Base-by-base conservation (phyloP, 2,329 filamentous ascomycete species). In the Diplodia seriata region DNA sequence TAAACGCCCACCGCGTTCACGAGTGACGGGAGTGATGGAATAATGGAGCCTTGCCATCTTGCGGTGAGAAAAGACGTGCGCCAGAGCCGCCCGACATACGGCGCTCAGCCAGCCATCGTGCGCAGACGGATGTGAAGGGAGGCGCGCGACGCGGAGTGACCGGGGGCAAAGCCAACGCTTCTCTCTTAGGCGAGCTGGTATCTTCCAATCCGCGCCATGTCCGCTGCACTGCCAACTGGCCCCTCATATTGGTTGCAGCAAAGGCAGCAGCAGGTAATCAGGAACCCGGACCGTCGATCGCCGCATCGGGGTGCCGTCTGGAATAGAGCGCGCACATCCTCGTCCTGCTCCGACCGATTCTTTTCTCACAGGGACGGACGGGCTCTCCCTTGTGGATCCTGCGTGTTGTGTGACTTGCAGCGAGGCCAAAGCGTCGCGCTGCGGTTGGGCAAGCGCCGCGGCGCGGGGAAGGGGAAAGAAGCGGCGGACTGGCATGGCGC, bases 361-460 rank as follows among this genome's bases (percentile, higher is more conserved):
- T 9, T 38, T 12, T 29, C 29, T 56, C 51, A 55, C 26, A 23
- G 29, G 23, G 18, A 50, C 57, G 23, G 40, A 50, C 57, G 40
- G 43, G 57, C 57, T 62, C 59, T 29, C 50, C 43, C 59, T 63
- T 63, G 59, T 51, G 31, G 47, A 63, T 63, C 59, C 59, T 51
- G 26, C 64, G 40, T 43, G 23, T 14, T 54, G 15, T 67, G 64
- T 59, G 64, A 67, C 64, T 51, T 67, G 64, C 53, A 56, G 63
- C 51, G n/a, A 59, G 57, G 40, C 57, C 57, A 62, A 67, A 59
- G 64, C 64, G 47, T 4, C 9, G 51, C 51, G 50, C 55, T 38
- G 64, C 64, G 54, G 43, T 59, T 67, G 64, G 63, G 40, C 64
- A 43, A 66, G 51, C 51, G 36, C 43, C 51, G 51, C 54, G 43